Evolutionary conservation across 306 rosid species (phyloP), one percentile per base, ranked within the genome.

Genomic region (Casuarina cunninghamiana): DNA sequence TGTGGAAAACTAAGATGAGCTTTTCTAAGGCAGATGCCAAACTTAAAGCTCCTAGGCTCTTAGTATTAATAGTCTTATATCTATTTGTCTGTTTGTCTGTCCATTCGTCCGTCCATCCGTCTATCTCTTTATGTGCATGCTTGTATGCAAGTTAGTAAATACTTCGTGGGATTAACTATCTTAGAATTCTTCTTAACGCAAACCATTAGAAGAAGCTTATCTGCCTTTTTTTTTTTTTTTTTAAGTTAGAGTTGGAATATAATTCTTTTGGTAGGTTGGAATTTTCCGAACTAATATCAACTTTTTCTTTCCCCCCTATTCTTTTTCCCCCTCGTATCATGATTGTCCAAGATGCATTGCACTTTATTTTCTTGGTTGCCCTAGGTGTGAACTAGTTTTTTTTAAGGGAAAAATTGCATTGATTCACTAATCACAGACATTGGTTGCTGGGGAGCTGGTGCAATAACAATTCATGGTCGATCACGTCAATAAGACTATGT

Each of bases 351-450:
- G 43, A 57, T 79, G 42, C 54, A 9, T 68, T 82, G 62, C 53
- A 61, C 37, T 63, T 53, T 26, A 37, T 4, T 60, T 71, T 71
- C 49, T 75, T 71, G 44, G 69, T 80, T 85, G 75, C 79, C 71
- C 61, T 73, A 94, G 96, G 97, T 94, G 46, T 84, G 97, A 49
- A 94, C 96, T 32, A 97, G 92, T 62, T 94, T 85, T 81, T 92
- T n/a, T n/a, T n/a, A n/a, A n/a, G n/a, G n/a, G n/a, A n/a, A n/a
- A n/a, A n/a, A n/a, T n/a, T n/a, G n/a, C n/a, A n/a, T n/a, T n/a
- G n/a, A n/a, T n/a, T n/a, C n/a, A n/a, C n/a, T n/a, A n/a, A n/a
- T n/a, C n/a, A n/a, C n/a, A n/a, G n/a, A n/a, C n/a, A n/a, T n/a
- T n/a, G n/a, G n/a, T n/a, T n/a, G n/a, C n/a, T n/a, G n/a, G n/a